A percentile compares a stretch with the other conserved stretches of the same genome.
These are phyloP conservation scores for Paramecium tetraurelia DNA, from an alignment of 73 alveolate genomes.

Conservation along the genomic window DNA sequence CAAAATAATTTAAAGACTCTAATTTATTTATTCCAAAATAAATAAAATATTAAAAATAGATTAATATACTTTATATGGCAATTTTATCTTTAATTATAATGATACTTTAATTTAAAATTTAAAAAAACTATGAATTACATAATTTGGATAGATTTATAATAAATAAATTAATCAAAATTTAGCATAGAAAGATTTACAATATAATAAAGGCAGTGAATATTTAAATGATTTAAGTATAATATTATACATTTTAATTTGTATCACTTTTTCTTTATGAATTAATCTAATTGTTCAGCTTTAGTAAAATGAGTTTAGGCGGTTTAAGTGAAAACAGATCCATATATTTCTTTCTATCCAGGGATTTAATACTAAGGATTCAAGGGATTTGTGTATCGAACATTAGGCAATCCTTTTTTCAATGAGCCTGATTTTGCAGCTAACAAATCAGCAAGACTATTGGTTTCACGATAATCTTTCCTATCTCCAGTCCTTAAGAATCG, in stretches of 20 bases:
- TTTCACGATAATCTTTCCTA: slow-evolving; percentile 34
- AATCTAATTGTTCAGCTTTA: not conserved
- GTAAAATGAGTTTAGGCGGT: not conserved
- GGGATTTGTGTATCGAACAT: slow-evolving; percentile 8
- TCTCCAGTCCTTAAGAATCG: not conserved
- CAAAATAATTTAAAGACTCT: no score
- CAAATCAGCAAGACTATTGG: slow-evolving; percentile 6
- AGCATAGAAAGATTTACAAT: no score
- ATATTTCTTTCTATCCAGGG: not conserved
- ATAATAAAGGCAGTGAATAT: no score
- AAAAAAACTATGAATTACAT: not conserved
- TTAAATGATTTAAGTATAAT: not conserved
- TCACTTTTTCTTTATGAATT: not conserved
- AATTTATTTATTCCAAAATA: no score
- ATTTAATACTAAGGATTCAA: not conserved
- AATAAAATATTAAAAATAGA: no score
- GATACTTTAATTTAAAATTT: no score
- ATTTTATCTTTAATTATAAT: not conserved
- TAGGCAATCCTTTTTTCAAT: not conserved
- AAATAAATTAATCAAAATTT: no score
- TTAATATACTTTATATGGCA: no score
- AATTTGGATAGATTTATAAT: not conserved
- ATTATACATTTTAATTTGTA: no score
- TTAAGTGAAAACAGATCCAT: not conserved
- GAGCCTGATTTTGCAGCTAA: slow-evolving; percentile 16